phyloP scores from a whole-genome alignment of 139 green algal genomes.

The Chlorella sp. region DNA sequence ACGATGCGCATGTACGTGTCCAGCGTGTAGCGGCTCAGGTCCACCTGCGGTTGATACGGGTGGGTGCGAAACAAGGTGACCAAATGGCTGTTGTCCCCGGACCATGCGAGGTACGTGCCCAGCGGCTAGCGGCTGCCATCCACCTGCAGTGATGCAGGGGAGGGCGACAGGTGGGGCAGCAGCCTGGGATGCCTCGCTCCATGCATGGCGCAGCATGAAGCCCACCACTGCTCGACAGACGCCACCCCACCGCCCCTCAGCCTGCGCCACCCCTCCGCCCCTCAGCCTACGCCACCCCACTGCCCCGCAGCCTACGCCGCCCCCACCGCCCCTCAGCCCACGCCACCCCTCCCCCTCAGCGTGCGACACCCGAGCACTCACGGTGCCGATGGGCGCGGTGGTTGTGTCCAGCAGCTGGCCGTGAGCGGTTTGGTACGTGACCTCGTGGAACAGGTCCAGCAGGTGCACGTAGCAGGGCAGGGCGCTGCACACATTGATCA shows the following conservation, averaged over 20 bases:
- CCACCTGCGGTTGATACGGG: constrained; percentile 22
- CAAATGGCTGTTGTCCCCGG: too few species aligned
- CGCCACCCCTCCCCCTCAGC: neutral
- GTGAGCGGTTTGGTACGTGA: constrained; percentile 93
- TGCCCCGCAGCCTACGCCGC: too few species aligned
- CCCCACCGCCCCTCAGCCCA: neutral
- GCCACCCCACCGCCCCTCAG: too few species aligned
- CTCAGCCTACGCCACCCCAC: too few species aligned
- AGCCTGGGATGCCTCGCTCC: too few species aligned
- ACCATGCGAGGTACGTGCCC: constrained; percentile 93
- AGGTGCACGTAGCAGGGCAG: constrained; percentile 72
- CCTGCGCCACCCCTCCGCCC: too few species aligned
- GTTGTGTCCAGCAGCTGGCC: constrained; percentile 97
- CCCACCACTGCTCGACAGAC: too few species aligned
- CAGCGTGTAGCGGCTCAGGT: constrained; percentile 88
- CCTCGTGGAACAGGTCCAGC: constrained; percentile 97
- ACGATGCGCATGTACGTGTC: constrained; percentile 95
- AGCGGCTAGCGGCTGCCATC: constrained; percentile 88
- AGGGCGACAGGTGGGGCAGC: too few species aligned
- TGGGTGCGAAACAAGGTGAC: too few species aligned
- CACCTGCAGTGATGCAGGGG: neutral
- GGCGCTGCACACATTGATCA: too few species aligned
- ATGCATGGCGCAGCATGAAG: too few species aligned
- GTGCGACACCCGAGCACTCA: constrained; percentile 48
- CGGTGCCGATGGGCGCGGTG: constrained; percentile 87